Evolutionary conservation across 2,329 filamentous ascomycete species (phyloP).

Genomic region (Blastomyces silverae): DNA sequence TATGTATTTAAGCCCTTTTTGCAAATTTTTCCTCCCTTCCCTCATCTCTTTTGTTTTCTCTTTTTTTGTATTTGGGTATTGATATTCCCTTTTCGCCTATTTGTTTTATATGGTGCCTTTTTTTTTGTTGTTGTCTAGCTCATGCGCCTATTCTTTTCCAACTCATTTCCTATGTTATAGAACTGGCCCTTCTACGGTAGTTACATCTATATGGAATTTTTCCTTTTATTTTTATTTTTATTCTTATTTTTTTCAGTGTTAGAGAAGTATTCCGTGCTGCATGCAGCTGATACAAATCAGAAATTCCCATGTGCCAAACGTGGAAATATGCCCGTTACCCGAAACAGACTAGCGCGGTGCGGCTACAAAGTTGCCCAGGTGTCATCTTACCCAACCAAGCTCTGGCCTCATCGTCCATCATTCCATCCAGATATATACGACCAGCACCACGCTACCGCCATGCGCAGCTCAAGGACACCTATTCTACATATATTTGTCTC

Average conservation of each 20-base stretch:
- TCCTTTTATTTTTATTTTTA: too few relatives aligned
- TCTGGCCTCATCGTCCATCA: too few relatives aligned
- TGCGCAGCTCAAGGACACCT: slow-evolving; percentile 1
- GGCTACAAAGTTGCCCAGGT: slow-evolving; percentile 12
- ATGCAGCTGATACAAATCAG: too few relatives aligned
- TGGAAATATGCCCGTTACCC: not conserved
- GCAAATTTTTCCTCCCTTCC: not conserved
- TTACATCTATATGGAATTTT: not conserved
- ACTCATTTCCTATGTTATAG: not conserved
- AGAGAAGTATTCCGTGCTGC: too few relatives aligned
- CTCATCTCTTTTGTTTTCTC: not conserved
- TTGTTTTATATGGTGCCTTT: not conserved
- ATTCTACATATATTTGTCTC: slow-evolving; percentile 1
- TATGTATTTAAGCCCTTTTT: not conserved
- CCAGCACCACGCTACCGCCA: not conserved
- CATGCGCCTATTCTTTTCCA: not conserved
- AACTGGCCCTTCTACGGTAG: not conserved
- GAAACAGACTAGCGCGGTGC: slow-evolving; percentile 7
- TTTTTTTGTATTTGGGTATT: not conserved
- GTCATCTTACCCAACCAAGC: slow-evolving; percentile 9
- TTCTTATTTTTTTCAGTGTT: too few relatives aligned
- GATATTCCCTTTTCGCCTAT: not conserved
- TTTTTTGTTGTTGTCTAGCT: not conserved
- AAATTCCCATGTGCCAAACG: not conserved
- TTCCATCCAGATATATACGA: not conserved